Base-by-base conservation (phyloP, 2,329 filamentous ascomycete genomes). In the Fusarium anguioides region DNA sequence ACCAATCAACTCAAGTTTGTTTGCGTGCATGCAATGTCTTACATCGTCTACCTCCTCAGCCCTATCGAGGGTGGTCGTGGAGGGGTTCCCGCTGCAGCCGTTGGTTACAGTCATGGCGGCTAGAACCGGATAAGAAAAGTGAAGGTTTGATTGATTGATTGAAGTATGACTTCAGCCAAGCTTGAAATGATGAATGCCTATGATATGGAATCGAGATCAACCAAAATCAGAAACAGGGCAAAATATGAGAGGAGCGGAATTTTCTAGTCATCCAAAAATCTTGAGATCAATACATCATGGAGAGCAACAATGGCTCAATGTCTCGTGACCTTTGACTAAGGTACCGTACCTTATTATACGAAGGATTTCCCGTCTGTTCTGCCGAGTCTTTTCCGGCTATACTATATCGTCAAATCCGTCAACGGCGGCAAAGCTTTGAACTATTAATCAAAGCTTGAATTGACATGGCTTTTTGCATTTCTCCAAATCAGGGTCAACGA, bases 41-140 rank as follows among this genome's bases (percentile, higher is more conserved):
- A 75, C 73, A 69, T 76, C 72, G 58, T 75, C 62, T 20, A 77
- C 66, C 56, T 78, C 76, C 47, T 71, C 75, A 64, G 76, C 76
- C 69, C 76, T 74, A 64, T 70, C 68, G 20, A 77, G 70, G 55
- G 67, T 52, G 23, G 65, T 63, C 40, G 42, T 53, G 49, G 68
- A 67, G 46, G 71, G 64, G 58, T 64, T 70, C 40, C 59, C 68
- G 21, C 71, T 71, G 37, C 54, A 51, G 58, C 68, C 54, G 52
- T 69, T 72, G 54, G 69, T 54, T 42, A 64, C 69, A 68, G 73
- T 73, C 73, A 75, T 75, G 60, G 58, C 50, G 53, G 58, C 63
- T 46, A 60, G 35, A 57, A 44, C 51, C 56, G 45, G 55, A 57
- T 54, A 44, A 31, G 31, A 36, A 51, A 46, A 23, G 27, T 42